A percentile compares a stretch with the other conserved stretches of the same genome.
These are phyloP conservation scores for Arabidopsis lyrata DNA, from an alignment of 441 rosid genomes.

Conservation along the genomic window DNA sequence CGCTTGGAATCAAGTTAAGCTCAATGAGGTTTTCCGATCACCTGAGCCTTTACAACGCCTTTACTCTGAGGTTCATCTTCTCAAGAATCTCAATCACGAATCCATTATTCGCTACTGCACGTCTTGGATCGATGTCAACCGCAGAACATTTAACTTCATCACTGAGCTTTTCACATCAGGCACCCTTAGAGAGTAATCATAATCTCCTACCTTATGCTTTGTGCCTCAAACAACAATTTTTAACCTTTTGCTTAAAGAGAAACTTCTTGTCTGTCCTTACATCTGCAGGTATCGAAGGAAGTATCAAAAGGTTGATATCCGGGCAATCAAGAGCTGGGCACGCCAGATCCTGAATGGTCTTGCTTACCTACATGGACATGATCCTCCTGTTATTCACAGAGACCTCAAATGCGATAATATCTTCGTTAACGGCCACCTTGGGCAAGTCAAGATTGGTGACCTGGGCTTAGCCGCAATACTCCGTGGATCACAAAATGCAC, in stretches of 20 bases:
- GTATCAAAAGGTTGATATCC: slow-evolving; percentile 58
- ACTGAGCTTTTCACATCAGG: slow-evolving; percentile 79
- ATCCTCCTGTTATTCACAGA: slow-evolving; percentile 77
- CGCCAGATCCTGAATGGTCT: slow-evolving; percentile 72
- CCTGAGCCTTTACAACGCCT: slow-evolving; percentile 71
- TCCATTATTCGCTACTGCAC: slow-evolving; percentile 63
- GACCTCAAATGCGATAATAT: slow-evolving; percentile 79
- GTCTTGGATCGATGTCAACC: slow-evolving; percentile 63
- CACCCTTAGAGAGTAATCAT: slow-evolving; percentile 66
- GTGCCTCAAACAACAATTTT: not conserved
- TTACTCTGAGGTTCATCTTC: slow-evolving; percentile 78
- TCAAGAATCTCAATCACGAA: slow-evolving; percentile 64
- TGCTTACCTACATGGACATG: slow-evolving; percentile 61
- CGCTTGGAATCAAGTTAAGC: slow-evolving; percentile 80
- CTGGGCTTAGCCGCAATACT: slow-evolving; percentile 74
- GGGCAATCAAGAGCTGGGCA: slow-evolving; percentile 72
- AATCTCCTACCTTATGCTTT: slow-evolving; percentile 1
- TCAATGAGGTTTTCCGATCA: slow-evolving; percentile 60
- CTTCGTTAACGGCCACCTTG: slow-evolving; percentile 80
- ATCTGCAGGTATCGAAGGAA: slow-evolving; percentile 58
- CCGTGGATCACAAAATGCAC: slow-evolving; percentile 70
- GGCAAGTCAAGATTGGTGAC: slow-evolving; percentile 79
- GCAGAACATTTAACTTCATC: slow-evolving; percentile 75
- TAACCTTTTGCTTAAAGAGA: not conserved
- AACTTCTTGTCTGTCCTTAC: not conserved